Conservation (phyloP, 495 filamentous ascomycete genomes). For the Podospora pseudopauciseta region DNA sequence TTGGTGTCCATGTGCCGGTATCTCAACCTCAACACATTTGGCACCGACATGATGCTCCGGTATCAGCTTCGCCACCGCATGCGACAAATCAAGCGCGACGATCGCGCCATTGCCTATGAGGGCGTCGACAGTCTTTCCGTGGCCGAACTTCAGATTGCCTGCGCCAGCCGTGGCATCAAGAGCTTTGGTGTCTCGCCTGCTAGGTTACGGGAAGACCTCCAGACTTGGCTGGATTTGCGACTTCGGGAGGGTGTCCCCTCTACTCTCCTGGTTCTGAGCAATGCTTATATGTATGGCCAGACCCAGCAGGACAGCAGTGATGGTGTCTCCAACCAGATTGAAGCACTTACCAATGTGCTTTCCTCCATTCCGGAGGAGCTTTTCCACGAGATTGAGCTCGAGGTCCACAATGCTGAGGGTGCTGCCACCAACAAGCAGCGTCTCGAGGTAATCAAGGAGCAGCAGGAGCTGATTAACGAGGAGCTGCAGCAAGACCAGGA, state of each 20-base stretch:
- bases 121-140: constrained; percentile 92
- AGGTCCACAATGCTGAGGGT: constrained; percentile 94
- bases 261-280: constrained; percentile 91
- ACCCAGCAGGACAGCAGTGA: constrained; percentile 58
- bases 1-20: constrained; percentile 97
- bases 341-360: constrained; percentile 86
- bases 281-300: constrained; percentile 97
- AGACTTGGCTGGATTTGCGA: constrained; percentile 91
- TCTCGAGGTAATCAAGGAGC: constrained; percentile 97
- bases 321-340: constrained; percentile 77
- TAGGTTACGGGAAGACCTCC: constrained; percentile 82
- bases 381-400: constrained; percentile 98
- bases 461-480: constrained; percentile 96
- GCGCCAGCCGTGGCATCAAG: constrained; percentile 84
- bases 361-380: constrained; percentile 95
- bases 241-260: constrained; percentile 91
- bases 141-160: constrained; percentile 86
- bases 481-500: constrained; percentile 87
- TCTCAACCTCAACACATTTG: constrained; percentile 95
- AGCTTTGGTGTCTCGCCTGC: constrained; percentile 87
- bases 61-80: constrained; percentile 97
- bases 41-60: constrained; percentile 94
- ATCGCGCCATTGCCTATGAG: constrained; percentile 91
- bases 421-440: constrained; percentile 98
- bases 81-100: constrained; percentile 98